Conservation (phyloP, 2,329 filamentous ascomycete genomes). For the Ophiocordyceps camponoti-floridani region DNA sequence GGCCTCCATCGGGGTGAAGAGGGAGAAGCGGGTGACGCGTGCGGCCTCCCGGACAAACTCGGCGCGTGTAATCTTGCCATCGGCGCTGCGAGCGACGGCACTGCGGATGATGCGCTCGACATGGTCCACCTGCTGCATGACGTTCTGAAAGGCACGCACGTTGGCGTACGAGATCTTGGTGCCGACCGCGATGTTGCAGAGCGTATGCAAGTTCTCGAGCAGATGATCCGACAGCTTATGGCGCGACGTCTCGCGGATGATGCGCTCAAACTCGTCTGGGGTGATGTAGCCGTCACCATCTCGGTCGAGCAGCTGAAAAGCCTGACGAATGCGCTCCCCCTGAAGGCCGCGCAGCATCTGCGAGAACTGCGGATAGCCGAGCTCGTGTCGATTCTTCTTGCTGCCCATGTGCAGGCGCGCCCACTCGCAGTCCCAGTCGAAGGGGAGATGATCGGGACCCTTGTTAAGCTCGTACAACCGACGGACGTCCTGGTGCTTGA, state of each 20-base stretch:
- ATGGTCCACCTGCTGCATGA: constrained; percentile 94
- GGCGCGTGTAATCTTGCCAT: constrained; percentile 83
- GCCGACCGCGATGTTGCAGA: constrained; percentile 84
- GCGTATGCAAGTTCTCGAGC: constrained; percentile 71
- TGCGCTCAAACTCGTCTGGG: constrained; percentile 88
- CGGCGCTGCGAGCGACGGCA: constrained; percentile 63
- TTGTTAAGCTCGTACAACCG: constrained; percentile 77
- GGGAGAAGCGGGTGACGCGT: constrained; percentile 77
- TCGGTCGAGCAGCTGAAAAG: constrained; percentile 81
- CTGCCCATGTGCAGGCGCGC: constrained; percentile 83
- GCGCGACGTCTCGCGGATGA: constrained; percentile 78
- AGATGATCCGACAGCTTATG: constrained; percentile 98
- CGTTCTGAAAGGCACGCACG: constrained; percentile 93
- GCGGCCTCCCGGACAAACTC: constrained; percentile 94
- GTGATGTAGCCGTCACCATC: constrained; percentile 90
- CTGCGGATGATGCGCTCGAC: constrained; percentile 85
- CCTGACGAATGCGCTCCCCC: constrained; percentile 88
- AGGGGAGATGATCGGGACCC: constrained; percentile 67
- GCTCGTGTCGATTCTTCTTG: constrained; percentile 70
- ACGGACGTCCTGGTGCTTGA: constrained; percentile 82
- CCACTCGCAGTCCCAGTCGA: constrained; percentile 97
- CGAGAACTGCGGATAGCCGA: constrained; percentile 92
- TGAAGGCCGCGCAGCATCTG: constrained; percentile 95
- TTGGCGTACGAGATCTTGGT: constrained; percentile 97
- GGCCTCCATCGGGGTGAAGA: constrained; percentile 96